Evolutionary conservation across 305 asterid species (phyloP).

Genomic region (Solanum hybrid): DNA sequence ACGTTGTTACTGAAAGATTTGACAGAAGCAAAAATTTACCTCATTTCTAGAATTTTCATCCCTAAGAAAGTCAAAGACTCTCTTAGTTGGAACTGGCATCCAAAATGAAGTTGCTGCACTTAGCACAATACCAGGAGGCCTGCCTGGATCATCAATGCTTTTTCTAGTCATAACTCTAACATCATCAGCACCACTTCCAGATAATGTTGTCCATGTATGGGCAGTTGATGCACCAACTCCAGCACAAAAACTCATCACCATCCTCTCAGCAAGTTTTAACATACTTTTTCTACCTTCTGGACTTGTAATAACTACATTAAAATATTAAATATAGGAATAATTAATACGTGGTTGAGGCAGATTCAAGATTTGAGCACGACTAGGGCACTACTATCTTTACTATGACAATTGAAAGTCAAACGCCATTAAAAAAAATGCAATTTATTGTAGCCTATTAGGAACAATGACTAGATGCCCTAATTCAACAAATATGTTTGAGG

Average conservation of each 20-base stretch:
- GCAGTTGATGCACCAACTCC: slow-evolving; percentile 98
- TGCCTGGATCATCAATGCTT: slow-evolving; percentile 93
- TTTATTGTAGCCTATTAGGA: neutral
- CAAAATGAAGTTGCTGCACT: slow-evolving; percentile 98
- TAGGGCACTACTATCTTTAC: neutral
- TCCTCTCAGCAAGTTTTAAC: slow-evolving; percentile 88
- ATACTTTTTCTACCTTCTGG: slow-evolving; percentile 86
- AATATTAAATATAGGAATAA: neutral
- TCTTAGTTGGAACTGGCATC: slow-evolving; percentile 78
- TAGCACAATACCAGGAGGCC: slow-evolving; percentile 94
- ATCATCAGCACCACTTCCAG: slow-evolving; percentile 91
- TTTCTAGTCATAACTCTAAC: slow-evolving; percentile 94
- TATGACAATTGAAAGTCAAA: neutral
- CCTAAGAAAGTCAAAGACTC: slow-evolving; percentile 73
- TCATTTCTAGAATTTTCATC: slow-evolving; percentile 86
- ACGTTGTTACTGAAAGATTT: neutral
- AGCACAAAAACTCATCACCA: slow-evolving; percentile 91
- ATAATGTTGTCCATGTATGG: slow-evolving; percentile 86
- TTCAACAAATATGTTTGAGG: neutral
- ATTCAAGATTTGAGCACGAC: neutral
- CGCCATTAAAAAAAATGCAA: neutral
- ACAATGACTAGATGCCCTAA: neutral
- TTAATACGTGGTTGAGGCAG: neutral
- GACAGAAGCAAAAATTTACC: slow-evolving; percentile 14
- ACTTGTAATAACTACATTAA: slow-evolving; percentile 52